phyloP scores from a whole-genome alignment of 495 filamentous ascomycete species.

The Penicillium atrosanguineum region DNA sequence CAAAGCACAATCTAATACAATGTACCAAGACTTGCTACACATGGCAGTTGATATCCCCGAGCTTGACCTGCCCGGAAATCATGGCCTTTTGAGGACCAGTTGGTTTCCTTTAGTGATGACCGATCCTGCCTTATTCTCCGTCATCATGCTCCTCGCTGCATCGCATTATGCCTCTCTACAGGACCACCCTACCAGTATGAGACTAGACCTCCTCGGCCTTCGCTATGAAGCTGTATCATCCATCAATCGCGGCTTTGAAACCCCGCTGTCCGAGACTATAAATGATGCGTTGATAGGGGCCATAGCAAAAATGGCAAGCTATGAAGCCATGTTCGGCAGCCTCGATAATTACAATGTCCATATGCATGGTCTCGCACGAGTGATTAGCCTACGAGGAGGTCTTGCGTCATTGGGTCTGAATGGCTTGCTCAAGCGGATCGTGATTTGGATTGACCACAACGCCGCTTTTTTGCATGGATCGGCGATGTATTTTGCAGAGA shows the following conservation, averaged over 20 bases:
- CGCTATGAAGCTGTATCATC: constrained; percentile 31
- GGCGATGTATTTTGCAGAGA: constrained; percentile 22
- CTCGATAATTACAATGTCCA: constrained; percentile 34
- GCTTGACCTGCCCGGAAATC: constrained; percentile 34
- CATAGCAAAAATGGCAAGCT: constrained; percentile 49
- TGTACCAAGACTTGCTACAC: constrained; percentile 34
- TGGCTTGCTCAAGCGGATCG: constrained; percentile 38
- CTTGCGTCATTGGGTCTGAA: constrained; percentile 34
- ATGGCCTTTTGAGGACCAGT: constrained; percentile 37
- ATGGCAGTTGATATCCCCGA: constrained; percentile 49
- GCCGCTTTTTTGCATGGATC: constrained; percentile 35
- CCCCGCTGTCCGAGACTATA: constrained; percentile 5
- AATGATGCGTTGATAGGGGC: constrained; percentile 40
- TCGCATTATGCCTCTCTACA: constrained; percentile 36
- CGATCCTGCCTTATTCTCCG: constrained; percentile 40
- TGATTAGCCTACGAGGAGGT: constrained; percentile 36
- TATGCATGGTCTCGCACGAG: constrained; percentile 35
- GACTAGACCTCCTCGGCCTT: constrained; percentile 32
- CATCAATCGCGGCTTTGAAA: constrained; percentile 32
- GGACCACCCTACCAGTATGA: constrained; percentile 7
- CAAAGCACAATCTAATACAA: not conserved
- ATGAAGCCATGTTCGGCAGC: constrained; percentile 45
- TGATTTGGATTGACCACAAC: constrained; percentile 47
- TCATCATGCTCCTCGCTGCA: constrained; percentile 42
- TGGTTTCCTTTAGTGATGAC: constrained; percentile 48